These are phyloP conservation scores for Metarhizium rileyi DNA, from an alignment of 2,329 filamentous ascomycete species.

Conservation along the genomic window DNA sequence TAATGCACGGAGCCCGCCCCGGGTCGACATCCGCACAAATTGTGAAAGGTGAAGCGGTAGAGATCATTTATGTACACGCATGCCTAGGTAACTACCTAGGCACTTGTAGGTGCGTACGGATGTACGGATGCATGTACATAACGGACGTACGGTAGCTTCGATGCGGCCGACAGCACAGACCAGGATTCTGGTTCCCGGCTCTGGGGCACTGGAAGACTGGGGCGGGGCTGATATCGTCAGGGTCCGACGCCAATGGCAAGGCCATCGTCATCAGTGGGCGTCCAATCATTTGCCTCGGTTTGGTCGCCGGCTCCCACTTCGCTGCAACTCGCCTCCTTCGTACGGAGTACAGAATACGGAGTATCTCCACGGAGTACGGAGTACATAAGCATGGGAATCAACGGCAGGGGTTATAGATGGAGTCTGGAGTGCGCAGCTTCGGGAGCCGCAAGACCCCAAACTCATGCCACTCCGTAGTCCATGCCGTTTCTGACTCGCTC, in stretches of 20 bases:
- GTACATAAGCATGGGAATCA: too few relatives aligned
- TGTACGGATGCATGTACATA: neutral
- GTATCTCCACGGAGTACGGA: too few relatives aligned
- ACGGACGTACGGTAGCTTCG: neutral
- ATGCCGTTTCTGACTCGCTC: too few relatives aligned
- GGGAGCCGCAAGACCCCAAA: neutral
- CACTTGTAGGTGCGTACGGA: too few relatives aligned
- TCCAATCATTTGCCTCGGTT: neutral
- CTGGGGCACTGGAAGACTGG: constrained; percentile 2
- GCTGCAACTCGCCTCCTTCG: neutral
- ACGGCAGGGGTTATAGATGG: too few relatives aligned
- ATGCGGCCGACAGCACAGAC: neutral
- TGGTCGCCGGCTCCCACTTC: neutral
- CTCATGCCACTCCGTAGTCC: neutral
- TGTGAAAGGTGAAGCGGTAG: too few relatives aligned
- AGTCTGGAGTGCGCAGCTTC: too few relatives aligned
- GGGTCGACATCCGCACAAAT: too few relatives aligned
- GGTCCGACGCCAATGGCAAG: neutral
- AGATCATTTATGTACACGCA: too few relatives aligned
- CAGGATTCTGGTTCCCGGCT: neutral
- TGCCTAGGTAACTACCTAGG: too few relatives aligned
- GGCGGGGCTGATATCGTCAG: neutral
- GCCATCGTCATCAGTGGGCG: neutral
- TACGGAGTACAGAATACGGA: neutral
- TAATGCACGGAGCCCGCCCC: too few relatives aligned